Conservation (phyloP, 2,329 filamentous ascomycete genomes). For the Calcarisporium arbuscula region DNA sequence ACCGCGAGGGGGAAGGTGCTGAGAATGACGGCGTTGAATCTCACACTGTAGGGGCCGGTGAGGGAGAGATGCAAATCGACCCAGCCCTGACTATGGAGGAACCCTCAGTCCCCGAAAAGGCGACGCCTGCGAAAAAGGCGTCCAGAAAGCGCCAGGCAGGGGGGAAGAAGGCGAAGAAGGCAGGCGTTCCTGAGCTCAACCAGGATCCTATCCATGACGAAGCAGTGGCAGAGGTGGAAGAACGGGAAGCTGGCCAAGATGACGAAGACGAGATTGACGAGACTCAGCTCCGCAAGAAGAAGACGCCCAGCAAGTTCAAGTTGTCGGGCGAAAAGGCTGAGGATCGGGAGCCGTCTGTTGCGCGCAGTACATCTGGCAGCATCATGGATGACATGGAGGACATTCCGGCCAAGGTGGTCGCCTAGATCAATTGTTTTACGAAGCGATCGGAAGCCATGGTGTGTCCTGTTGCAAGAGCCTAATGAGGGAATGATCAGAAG, state of each 20-base stretch:
- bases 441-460: no score
- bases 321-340: slow-evolving; percentile 11
- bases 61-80: slow-evolving; percentile 26
- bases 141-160: slow-evolving; percentile 15
- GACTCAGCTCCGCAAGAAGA: slow-evolving; percentile 17
- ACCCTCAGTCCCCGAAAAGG: slow-evolving; percentile 16
- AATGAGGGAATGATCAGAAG: no score
- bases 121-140: slow-evolving; percentile 19
- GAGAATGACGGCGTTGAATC: slow-evolving; percentile 12
- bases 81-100: slow-evolving; percentile 18
- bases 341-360: background rate
- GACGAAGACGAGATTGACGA: slow-evolving; percentile 21
- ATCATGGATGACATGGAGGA: slow-evolving; percentile 40
- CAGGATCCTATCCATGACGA: slow-evolving; percentile 28
- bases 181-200: slow-evolving; percentile 14
- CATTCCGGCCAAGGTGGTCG: slow-evolving; percentile 22
- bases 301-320: slow-evolving; percentile 22
- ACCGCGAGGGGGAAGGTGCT: slow-evolving; percentile 17
- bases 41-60: slow-evolving; percentile 12
- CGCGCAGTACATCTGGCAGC: slow-evolving; percentile 22
- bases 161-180: slow-evolving; percentile 16
- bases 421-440: no score
- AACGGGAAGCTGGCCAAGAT: slow-evolving; percentile 9
- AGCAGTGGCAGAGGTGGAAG: slow-evolving; percentile 9
- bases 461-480: no score